phyloP scores from a whole-genome alignment of 2,329 filamentous ascomycete species.

The Beauveria rudraprayagi region DNA sequence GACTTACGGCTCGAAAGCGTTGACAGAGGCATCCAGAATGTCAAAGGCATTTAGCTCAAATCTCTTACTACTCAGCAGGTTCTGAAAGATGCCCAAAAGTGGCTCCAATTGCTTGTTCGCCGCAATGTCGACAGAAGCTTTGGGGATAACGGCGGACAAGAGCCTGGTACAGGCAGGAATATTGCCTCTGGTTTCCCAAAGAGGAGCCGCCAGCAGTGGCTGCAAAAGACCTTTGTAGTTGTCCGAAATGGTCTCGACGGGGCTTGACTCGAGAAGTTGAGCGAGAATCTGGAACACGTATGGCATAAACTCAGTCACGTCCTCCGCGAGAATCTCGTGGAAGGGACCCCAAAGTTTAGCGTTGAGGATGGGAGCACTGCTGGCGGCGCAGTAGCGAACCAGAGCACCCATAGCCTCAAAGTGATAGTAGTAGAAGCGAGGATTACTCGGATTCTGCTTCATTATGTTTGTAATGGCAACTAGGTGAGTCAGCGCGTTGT shows the following conservation, averaged over 20 bases:
- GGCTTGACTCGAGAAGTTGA: slow-evolving; percentile 79
- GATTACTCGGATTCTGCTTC: slow-evolving; percentile 91
- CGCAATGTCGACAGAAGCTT: slow-evolving; percentile 64
- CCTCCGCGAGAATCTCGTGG: slow-evolving; percentile 67
- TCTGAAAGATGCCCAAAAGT: slow-evolving; percentile 93
- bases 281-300: slow-evolving; percentile 96
- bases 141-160: slow-evolving; percentile 73
- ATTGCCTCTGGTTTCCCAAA: slow-evolving; percentile 92
- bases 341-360: slow-evolving; percentile 77
- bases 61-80: slow-evolving; percentile 70
- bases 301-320: slow-evolving; percentile 88
- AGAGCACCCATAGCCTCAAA: slow-evolving; percentile 92
- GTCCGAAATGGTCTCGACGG: slow-evolving; percentile 65
- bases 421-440: slow-evolving; percentile 96
- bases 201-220: slow-evolving; percentile 68
- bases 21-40: slow-evolving; percentile 72
- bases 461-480: slow-evolving; percentile 88
- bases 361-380: slow-evolving; percentile 67
- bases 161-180: slow-evolving; percentile 84
- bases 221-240: slow-evolving; percentile 74
- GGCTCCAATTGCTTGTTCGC: slow-evolving; percentile 76
- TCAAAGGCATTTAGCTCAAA: slow-evolving; percentile 86
- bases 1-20: slow-evolving; percentile 62
- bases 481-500: slow-evolving; percentile 74
- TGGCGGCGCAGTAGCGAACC: slow-evolving; percentile 58